A percentile compares a stretch with the other conserved stretches of the same genome.
Evolutionary conservation across 495 filamentous ascomycete species (phyloP).

Genomic region (Aspergillus incahuasiensis): DNA sequence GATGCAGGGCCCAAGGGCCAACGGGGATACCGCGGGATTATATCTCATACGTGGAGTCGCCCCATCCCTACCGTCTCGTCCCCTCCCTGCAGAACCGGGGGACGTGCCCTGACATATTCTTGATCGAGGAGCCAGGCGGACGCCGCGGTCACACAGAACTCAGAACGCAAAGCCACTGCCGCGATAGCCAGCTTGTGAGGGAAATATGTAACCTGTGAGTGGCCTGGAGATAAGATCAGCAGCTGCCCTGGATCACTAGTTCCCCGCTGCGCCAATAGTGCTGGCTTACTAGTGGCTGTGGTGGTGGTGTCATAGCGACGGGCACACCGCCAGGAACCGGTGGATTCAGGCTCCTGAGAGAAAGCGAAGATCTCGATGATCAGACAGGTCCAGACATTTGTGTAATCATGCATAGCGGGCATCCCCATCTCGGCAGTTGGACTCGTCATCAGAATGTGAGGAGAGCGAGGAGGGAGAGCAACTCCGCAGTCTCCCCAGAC

Average conservation of each 20-base stretch:
- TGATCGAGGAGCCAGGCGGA: not conserved
- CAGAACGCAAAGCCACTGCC: not conserved
- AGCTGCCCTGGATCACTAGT: conserved; percentile 14
- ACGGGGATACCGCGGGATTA: conserved; percentile 1
- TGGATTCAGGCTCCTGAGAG: not conserved
- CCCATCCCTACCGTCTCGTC: conserved; percentile 8
- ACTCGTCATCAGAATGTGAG: not conserved
- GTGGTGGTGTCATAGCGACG: not conserved
- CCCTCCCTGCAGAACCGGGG: conserved; percentile 2
- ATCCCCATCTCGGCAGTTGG: not conserved
- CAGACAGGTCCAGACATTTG: not conserved
- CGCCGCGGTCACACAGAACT: conserved; percentile 1
- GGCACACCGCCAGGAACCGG: conserved; percentile 11
- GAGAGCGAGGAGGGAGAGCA: not conserved
- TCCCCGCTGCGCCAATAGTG: conserved; percentile 16
- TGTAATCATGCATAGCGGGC: not conserved
- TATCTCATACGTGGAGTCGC: conserved; percentile 17
- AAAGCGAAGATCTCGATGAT: not conserved
- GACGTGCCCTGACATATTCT: conserved; percentile 5
- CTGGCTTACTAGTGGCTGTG: conserved; percentile 10
- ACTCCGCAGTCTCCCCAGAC: conserved; percentile 2
- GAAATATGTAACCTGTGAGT: conserved; percentile 5
- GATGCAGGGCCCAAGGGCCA: conserved; percentile 10
- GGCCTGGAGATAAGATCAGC: conserved; percentile 16
- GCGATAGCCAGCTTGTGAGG: conserved; percentile 1